Conservation (phyloP, 441 rosid genomes). For the Raphanus hybrid region DNA sequence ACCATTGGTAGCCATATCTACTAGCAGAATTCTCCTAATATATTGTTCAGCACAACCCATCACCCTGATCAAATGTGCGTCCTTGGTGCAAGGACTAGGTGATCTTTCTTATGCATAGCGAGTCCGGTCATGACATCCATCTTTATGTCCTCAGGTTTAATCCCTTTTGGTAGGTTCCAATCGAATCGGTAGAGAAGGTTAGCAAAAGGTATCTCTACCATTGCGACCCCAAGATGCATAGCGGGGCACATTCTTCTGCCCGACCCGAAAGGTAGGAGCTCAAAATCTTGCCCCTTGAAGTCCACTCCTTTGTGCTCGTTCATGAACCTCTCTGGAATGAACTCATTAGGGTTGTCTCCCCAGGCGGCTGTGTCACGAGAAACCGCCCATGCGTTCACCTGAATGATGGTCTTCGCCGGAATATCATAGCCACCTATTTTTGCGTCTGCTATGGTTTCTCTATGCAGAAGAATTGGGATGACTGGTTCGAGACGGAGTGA, state of each 20-base stretch:
- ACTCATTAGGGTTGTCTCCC: conserved; percentile 50
- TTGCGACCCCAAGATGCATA: conserved; percentile 42
- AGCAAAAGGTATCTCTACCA: conserved; percentile 51
- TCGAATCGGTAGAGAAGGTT: conserved; percentile 47
- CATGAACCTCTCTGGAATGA: conserved; percentile 53
- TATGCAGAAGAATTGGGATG: conserved; percentile 44
- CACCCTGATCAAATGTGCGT: conserved; percentile 24
- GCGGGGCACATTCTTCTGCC: conserved; percentile 54
- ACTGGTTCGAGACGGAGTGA: conserved; percentile 47
- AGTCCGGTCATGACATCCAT: conserved; percentile 48
- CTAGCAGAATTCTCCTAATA: conserved; percentile 8
- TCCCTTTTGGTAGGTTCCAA: conserved; percentile 50
- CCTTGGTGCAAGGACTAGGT: conserved; percentile 41
- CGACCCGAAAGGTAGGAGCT: conserved; percentile 50
- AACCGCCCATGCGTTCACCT: conserved; percentile 50
- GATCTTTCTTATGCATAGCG: conserved; percentile 46
- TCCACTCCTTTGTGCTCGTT: conserved; percentile 43
- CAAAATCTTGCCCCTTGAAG: conserved; percentile 50
- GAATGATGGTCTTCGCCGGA: conserved; percentile 47
- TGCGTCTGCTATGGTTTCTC: conserved; percentile 43
- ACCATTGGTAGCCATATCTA: conserved; percentile 3
- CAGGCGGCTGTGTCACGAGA: conserved; percentile 53
- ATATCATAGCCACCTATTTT: conserved; percentile 47
- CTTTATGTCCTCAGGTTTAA: conserved; percentile 44
- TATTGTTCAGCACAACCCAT: background rate